Evolutionary conservation across 306 rosid species (phyloP), one percentile per base, ranked within the genome.

Genomic region (Rubus idaeus): DNA sequence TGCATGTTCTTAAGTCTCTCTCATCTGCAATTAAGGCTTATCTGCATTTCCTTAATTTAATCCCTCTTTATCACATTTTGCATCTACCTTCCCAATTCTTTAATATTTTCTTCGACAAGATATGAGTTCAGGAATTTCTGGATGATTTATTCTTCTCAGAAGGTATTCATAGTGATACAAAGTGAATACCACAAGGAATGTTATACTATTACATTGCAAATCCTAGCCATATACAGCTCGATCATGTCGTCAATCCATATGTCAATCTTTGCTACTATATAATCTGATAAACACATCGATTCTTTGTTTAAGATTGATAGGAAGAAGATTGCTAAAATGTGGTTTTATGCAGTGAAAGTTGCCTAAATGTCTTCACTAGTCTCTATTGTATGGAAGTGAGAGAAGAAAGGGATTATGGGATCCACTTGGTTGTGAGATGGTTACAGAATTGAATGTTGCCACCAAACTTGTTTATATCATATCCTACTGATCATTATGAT

Each of bases 381-480:
- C 71, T 75, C 60, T 84, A 75, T 78, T 66, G 64, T 62, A 60
- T 76, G 90, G 81, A 76, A 57, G 76, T 63, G 81, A 81, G 60
- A 76, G 83, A 66, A 79, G 84, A 62, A 58, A 76, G 82, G 69
- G 70, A 69, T 72, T 42, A 79, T 79, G 85, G 90, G 86, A 74
- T 79, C 87, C 90, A 79, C 86, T 26, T 50, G 47, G 83, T 78
- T 78, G 83, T 76, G 68, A 78, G 88, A 79, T 81, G 49, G 86
- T 42, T 81, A 78, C 83, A 70, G 80, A 84, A 81, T 87, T 87
- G 60, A 87, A 84, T 84, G 80, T 80, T 49, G 35, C 83, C 67
- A 81, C 86, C 85, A 83, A 84, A 81, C 87, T 81, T 83, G 74
- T n/a, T 72, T 46, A 44, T 53, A 18, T 39, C 12, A 41, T 50